Percentiles rank a stretch among this genome's conserved stretches.
phyloP scores from a whole-genome alignment of 345 rosid species.

The Pistacia vera region DNA sequence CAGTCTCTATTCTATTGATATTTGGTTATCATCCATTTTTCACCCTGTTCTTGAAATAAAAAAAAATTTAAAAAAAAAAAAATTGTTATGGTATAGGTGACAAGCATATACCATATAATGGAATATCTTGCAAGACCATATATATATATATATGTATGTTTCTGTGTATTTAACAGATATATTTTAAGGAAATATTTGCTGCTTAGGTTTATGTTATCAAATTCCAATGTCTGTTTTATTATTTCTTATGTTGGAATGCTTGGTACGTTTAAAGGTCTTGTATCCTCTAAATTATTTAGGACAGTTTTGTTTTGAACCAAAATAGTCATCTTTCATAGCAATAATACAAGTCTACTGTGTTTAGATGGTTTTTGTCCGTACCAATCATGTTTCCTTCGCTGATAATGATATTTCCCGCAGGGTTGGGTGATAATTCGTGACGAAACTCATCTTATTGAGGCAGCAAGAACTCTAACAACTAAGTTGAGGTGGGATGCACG shows the following conservation, averaged over 20 bases:
- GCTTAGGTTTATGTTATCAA: no score
- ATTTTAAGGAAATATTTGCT: no score
- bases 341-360: neutral
- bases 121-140: neutral
- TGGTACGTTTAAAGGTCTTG: no score
- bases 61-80: no score
- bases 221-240: no score
- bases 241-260: no score
- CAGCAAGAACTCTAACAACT: slow-evolving; percentile 66
- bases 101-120: neutral
- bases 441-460: slow-evolving; percentile 66
- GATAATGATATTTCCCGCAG: slow-evolving; percentile 41
- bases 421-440: slow-evolving; percentile 97
- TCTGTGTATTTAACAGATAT: no score
- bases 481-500: slow-evolving; percentile 96
- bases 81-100: neutral
- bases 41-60: neutral
- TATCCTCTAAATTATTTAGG: no score
- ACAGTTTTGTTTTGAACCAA: no score
- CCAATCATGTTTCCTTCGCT: neutral
- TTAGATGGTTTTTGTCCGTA: neutral
- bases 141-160: no score
- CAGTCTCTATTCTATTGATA: neutral
- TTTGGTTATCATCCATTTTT: neutral
- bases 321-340: neutral